A percentile compares a stretch with the other conserved stretches of the same genome.
phyloP scores from a whole-genome alignment of 2,329 filamentous ascomycete genomes.

The Stagonosporopsis cucurbitacearum region DNA sequence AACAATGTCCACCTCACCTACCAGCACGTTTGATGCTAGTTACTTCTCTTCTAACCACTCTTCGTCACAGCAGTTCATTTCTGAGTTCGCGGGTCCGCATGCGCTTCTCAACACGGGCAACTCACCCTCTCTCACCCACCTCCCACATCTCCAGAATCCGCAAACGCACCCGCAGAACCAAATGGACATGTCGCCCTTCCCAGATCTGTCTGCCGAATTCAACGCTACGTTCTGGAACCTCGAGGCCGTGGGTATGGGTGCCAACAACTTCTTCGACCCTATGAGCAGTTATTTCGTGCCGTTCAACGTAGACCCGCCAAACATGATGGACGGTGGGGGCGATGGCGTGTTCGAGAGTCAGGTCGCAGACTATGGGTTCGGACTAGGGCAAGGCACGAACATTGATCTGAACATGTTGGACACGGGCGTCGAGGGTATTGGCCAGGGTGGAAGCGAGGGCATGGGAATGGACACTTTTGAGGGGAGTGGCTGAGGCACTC shows the following conservation, averaged over 20 bases:
- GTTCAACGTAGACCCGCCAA: constrained; percentile 84
- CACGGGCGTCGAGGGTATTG: constrained; percentile 2
- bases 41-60: constrained; percentile 38
- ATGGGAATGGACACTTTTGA: constrained; percentile 10
- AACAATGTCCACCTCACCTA: constrained; percentile 41
- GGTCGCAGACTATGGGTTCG: constrained; percentile 33
- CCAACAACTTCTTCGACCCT: constrained; percentile 48
- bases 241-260: constrained; percentile 39
- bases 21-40: constrained; percentile 36
- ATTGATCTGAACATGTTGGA: constrained; percentile 32
- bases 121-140: constrained; percentile 37
- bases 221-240: constrained; percentile 43
- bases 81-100: constrained; percentile 56
- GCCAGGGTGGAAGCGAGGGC: background rate
- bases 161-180: constrained; percentile 26
- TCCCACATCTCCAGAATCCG: constrained; percentile 26
- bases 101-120: constrained; percentile 38
- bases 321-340: constrained; percentile 37
- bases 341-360: constrained; percentile 40
- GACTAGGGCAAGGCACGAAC: constrained; percentile 25
- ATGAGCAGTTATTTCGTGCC: constrained; percentile 87
- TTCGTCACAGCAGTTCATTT: constrained; percentile 45
- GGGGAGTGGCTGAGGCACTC: background rate
- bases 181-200: constrained; percentile 44
- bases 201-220: constrained; percentile 43